Conservation (phyloP, 75 land plant species). For the Selaginella tamariscina region DNA sequence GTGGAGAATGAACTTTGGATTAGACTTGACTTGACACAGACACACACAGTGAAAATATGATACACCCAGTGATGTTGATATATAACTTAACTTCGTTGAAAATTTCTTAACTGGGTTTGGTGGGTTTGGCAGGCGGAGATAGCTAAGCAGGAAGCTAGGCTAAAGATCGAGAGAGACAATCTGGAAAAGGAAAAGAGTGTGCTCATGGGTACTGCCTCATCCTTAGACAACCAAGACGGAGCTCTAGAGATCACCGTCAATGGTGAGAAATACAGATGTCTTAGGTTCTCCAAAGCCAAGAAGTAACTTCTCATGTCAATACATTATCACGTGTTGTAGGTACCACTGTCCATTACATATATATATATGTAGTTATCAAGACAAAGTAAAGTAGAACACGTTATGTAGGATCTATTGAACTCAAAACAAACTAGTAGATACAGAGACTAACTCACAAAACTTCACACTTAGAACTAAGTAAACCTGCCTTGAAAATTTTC, state of each 20-base stretch:
- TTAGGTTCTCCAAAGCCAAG: conserved; percentile 91
- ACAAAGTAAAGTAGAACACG: no score
- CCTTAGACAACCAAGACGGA: conserved; percentile 85
- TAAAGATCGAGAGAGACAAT: conserved; percentile 78
- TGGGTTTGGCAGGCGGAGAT: conserved; percentile 59
- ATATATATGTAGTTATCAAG: no score
- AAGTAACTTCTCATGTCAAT: conserved; percentile 27
- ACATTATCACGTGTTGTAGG: background rate
- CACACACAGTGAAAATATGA: no score
- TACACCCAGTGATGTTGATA: no score
- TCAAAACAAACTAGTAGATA: no score
- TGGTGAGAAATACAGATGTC: conserved; percentile 89
- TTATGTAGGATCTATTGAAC: no score
- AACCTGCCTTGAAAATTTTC: background rate
- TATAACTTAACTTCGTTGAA: no score
- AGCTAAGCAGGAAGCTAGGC: conserved; percentile 75
- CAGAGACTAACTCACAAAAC: no score
- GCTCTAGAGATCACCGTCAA: conserved; percentile 92
- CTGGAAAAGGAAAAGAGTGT: conserved; percentile 94
- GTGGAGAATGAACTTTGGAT: no score
- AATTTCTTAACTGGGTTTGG: background rate
- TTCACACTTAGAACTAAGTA: background rate
- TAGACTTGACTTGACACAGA: no score
- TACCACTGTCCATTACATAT: no score
- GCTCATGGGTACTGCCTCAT: conserved; percentile 89